Evolutionary conservation across 2,329 filamentous ascomycete genomes (phyloP).

Genomic region (Ophiostoma tasmaniense): DNA sequence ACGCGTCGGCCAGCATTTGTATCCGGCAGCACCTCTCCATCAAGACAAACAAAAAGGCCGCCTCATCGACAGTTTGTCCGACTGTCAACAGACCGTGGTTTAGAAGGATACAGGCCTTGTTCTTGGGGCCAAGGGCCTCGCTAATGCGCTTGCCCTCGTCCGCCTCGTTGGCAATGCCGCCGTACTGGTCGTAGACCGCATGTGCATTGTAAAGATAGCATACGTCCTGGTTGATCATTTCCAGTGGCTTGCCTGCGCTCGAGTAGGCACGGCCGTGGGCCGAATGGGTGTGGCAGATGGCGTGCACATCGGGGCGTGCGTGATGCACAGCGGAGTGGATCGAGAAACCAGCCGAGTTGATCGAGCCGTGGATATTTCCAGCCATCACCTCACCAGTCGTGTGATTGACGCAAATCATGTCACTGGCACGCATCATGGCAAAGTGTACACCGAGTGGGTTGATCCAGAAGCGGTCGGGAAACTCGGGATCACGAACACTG

Average conservation of each 20-base stretch:
- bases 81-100: constrained; percentile 56
- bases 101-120: constrained; percentile 45
- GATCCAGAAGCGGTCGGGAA: constrained; percentile 50
- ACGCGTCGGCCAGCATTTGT: constrained; percentile 53
- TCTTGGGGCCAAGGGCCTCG: constrained; percentile 31
- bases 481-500: constrained; percentile 49
- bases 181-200: constrained; percentile 50
- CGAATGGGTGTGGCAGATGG: constrained; percentile 51
- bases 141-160: constrained; percentile 50
- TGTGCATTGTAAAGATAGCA: constrained; percentile 48
- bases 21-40: constrained; percentile 59
- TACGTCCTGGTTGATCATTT: constrained; percentile 52
- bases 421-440: constrained; percentile 45
- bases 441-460: constrained; percentile 53
- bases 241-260: constrained; percentile 44
- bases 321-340: constrained; percentile 52
- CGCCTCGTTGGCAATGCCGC: constrained; percentile 48
- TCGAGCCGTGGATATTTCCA: constrained; percentile 33
- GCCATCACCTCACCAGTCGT: constrained; percentile 46
- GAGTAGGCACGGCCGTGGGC: constrained; percentile 49
- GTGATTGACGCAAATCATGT: constrained; percentile 48
- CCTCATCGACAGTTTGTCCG: constrained; percentile 54
- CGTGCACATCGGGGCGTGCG: constrained; percentile 46
- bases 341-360: constrained; percentile 51
- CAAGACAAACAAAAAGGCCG: constrained; percentile 51